Conservation (phyloP, 768 basidiomycete genomes). For the Chalciporus chontae region DNA sequence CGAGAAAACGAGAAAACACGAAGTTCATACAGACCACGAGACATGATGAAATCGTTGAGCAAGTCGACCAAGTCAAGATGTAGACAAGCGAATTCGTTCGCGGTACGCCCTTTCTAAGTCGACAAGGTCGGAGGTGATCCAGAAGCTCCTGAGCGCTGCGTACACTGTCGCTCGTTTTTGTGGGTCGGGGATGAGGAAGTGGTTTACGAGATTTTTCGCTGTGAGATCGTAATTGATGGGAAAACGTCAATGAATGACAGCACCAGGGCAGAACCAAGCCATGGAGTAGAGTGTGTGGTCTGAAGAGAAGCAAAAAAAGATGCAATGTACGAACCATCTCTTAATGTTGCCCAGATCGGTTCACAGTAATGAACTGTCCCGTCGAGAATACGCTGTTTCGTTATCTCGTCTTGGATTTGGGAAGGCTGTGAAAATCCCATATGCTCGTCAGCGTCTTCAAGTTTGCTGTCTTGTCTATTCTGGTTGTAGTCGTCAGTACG, state of each 20-base stretch:
- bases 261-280: background rate
- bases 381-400: slow-evolving; percentile 68
- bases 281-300: background rate
- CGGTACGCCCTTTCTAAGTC: slow-evolving; percentile 62
- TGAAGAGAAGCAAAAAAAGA: background rate
- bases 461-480: slow-evolving; percentile 16
- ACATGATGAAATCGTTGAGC: background rate
- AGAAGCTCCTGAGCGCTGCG: slow-evolving; percentile 55
- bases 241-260: slow-evolving; percentile 3
- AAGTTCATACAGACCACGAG: background rate
- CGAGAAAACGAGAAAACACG: background rate
- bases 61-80: slow-evolving; percentile 9
- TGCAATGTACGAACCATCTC: slow-evolving; percentile 48
- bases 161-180: slow-evolving; percentile 59
- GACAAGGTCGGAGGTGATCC: slow-evolving; percentile 63
- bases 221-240: background rate
- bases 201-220: slow-evolving; percentile 55
- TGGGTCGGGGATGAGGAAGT: slow-evolving; percentile 60
- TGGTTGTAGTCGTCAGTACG: slow-evolving; percentile 5
- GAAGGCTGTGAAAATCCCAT: slow-evolving; percentile 29
- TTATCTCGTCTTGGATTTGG: slow-evolving; percentile 50
- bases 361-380: slow-evolving; percentile 56
- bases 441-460: slow-evolving; percentile 35
- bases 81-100: slow-evolving; percentile 40
- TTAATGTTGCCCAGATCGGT: slow-evolving; percentile 51